Percentiles rank a stretch among this genome's conserved stretches.
These are phyloP conservation scores for Trichophyton verrucosum DNA, from an alignment of 2,329 filamentous ascomycete species.

Conservation along the genomic window DNA sequence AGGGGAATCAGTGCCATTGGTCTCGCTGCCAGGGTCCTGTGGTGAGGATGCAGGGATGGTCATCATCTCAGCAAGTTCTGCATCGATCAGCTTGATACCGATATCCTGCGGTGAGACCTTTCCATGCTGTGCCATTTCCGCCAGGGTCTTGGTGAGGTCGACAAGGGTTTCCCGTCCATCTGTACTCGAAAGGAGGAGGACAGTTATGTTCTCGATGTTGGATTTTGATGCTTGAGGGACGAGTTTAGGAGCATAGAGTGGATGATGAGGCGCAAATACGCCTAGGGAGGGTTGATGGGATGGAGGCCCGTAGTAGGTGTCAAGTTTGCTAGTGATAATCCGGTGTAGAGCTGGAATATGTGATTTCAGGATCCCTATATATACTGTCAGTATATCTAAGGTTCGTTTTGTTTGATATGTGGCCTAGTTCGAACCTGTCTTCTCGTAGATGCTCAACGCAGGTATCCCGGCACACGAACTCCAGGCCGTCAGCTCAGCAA, in stretches of 20 bases:
- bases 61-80: slow-evolving; percentile 58
- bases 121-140: slow-evolving; percentile 84
- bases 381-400: neutral
- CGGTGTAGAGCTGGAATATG: slow-evolving; percentile 77
- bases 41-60: slow-evolving; percentile 13
- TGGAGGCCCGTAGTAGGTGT: slow-evolving; percentile 69
- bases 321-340: slow-evolving; percentile 64
- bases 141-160: slow-evolving; percentile 83
- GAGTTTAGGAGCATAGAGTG: slow-evolving; percentile 28
- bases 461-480: slow-evolving; percentile 80
- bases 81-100: slow-evolving; percentile 72
- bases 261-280: slow-evolving; percentile 58
- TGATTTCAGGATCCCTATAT: slow-evolving; percentile 74
- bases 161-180: slow-evolving; percentile 91
- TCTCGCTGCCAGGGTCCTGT: slow-evolving; percentile 20
- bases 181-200: slow-evolving; percentile 73
- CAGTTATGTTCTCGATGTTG: slow-evolving; percentile 33
- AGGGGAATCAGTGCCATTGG: slow-evolving; percentile 10
- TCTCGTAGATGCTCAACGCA: slow-evolving; percentile 81
- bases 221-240: slow-evolving; percentile 14
- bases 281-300: slow-evolving; percentile 56
- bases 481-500: slow-evolving; percentile 86
- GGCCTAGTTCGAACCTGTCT: slow-evolving; percentile 51
- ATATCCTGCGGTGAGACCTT: slow-evolving; percentile 76
- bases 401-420: neutral